Conservation (phyloP, 805 yeast genomes). For the Metschnikowia lachancei region DNA sequence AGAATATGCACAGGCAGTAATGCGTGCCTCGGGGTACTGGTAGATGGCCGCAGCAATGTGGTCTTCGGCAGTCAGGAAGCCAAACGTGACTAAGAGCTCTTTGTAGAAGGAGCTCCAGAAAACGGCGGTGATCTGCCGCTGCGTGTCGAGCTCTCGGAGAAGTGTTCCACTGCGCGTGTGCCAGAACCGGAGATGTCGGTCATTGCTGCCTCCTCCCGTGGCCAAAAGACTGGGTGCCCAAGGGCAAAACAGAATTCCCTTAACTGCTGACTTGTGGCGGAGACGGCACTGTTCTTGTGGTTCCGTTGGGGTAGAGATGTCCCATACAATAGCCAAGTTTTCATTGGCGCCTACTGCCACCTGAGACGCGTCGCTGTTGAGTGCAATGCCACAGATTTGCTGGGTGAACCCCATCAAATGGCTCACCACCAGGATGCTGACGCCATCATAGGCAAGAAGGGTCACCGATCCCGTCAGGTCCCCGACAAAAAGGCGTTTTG, state of each 20-base stretch:
- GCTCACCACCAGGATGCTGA: conserved; percentile 11
- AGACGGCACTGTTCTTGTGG: conserved; percentile 51
- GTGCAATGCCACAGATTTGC: conserved; percentile 43
- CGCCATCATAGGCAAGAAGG: conserved; percentile 33
- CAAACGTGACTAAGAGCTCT: conserved; percentile 77
- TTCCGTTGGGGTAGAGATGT: conserved; percentile 32
- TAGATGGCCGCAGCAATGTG: conserved; percentile 54
- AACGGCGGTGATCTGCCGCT: conserved; percentile 75
- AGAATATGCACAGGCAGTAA: conserved; percentile 49
- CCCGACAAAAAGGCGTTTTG: conserved; percentile 53
- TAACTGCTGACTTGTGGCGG: conserved; percentile 81
- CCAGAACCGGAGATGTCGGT: conserved; percentile 81
- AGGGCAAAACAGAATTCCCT: conserved; percentile 87
- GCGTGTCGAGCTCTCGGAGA: conserved; percentile 52
- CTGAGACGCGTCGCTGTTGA: conserved; percentile 51
- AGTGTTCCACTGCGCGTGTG: conserved; percentile 77
- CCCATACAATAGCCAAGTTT: conserved; percentile 77
- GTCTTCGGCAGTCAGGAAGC: conserved; percentile 54
- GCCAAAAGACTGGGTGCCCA: conserved; percentile 80
- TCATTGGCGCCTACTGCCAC: conserved; percentile 85
- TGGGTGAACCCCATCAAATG: conserved; percentile 31
- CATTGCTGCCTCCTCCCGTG: conserved; percentile 89
- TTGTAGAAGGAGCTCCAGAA: conserved; percentile 66
- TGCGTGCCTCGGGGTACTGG: conserved; percentile 62
- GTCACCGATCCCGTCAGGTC: conserved; percentile 62